phyloP scores from a whole-genome alignment of 2,329 filamentous ascomycete species.

The Hymenoscyphus linearis region DNA sequence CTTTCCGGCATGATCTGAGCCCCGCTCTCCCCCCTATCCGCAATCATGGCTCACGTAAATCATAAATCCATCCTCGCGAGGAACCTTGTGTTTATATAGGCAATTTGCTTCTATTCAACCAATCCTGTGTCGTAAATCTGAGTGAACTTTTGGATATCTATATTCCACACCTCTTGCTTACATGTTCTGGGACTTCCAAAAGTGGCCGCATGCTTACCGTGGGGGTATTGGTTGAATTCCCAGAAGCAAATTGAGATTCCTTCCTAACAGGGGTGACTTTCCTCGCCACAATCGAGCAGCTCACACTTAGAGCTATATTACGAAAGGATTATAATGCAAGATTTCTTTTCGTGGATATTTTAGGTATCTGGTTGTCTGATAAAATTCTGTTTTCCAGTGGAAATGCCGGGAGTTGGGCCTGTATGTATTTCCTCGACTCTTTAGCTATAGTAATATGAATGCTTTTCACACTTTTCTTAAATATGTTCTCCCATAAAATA shows the following conservation, averaged over 20 bases:
- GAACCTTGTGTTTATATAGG: background rate
- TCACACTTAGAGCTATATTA: background rate
- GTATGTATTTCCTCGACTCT: no score
- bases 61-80: background rate
- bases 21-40: background rate
- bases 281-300: background rate
- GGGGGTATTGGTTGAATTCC: background rate
- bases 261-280: background rate
- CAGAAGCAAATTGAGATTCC: background rate
- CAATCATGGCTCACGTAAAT: background rate
- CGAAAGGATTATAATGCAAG: background rate
- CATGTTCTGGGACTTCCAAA: background rate
- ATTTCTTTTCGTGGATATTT: no score
- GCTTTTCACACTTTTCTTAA: no score
- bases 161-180: background rate
- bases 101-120: background rate
- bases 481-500: no score
- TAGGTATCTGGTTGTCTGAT: no score
- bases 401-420: no score
- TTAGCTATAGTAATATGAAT: no score
- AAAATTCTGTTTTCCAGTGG: no score
- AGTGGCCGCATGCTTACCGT: background rate
- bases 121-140: background rate
- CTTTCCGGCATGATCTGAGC: background rate
- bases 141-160: background rate